These are phyloP conservation scores for Haplographium delicatum DNA, from an alignment of 495 filamentous ascomycete genomes.

Conservation along the genomic window DNA sequence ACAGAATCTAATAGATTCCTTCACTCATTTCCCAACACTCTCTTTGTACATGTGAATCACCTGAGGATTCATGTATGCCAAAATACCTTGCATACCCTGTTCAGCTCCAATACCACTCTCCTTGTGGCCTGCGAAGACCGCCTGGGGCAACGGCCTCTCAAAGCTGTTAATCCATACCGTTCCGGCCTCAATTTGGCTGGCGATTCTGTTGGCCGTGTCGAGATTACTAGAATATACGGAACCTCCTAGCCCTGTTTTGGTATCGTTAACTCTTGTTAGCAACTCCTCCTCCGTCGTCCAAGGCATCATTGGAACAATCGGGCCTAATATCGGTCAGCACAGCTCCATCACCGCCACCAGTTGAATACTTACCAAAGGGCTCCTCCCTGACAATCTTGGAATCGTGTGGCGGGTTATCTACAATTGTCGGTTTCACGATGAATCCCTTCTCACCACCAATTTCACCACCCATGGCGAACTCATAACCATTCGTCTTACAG, in stretches of 20 bases:
- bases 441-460: slow-evolving; percentile 37
- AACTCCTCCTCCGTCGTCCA: slow-evolving; percentile 47
- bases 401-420: slow-evolving; percentile 52
- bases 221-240: slow-evolving; percentile 44
- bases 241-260: slow-evolving; percentile 42
- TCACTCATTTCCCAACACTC: slow-evolving; percentile 9
- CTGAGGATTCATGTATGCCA: slow-evolving; percentile 8
- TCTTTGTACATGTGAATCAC: slow-evolving; percentile 17
- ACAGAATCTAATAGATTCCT: no score
- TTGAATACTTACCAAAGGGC: slow-evolving; percentile 32
- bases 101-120: slow-evolving; percentile 22
- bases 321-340: slow-evolving; percentile 24
- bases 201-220: slow-evolving; percentile 36
- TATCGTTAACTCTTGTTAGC: slow-evolving; percentile 44
- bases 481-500: slow-evolving; percentile 34
- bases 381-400: slow-evolving; percentile 44
- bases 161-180: slow-evolving; percentile 28
- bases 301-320: slow-evolving; percentile 42
- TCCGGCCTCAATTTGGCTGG: slow-evolving; percentile 39
- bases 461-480: slow-evolving; percentile 37
- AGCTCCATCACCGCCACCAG: neutral
- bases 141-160: slow-evolving; percentile 6
- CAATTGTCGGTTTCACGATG: slow-evolving; percentile 42
- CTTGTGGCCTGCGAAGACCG: slow-evolving; percentile 15
- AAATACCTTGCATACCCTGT: slow-evolving; percentile 8